Base-by-base conservation (phyloP, 129 eudicot species). In the Heracleum sosnowskyi region DNA sequence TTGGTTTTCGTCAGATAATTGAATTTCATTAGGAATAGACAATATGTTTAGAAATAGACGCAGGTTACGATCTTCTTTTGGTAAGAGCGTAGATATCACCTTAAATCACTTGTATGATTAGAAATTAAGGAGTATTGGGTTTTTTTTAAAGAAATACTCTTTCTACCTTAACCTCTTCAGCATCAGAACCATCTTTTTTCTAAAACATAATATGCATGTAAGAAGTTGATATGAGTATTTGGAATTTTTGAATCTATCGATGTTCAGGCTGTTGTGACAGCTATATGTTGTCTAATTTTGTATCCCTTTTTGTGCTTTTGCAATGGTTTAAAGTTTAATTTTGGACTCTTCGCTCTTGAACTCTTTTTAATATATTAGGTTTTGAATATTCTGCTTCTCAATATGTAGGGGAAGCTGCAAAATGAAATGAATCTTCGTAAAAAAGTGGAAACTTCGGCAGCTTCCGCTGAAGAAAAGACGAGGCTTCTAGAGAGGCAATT, bases 391-490 rank as follows among this genome's bases (percentile, higher is more conserved):
- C 15, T 66, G 62, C 34, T 11, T 72, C 57, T 26, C 76, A 70
- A 34, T 49, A 66, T 85, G 55, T 80, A 95, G 99, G 87, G 83
- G 41, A 95, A 92, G 85, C 87, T 86, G 28, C 85, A 81, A 76
- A 90, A 84, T 53, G 99, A 95, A 79, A 80, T 75, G 81, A 90
- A 88, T 79, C 90, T 90, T 80, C 97, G 90, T 69, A 87, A 86
- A 83, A 89, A 85, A 16, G 93, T 93, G 16, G 97, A 92, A 81
- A 82, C 95, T 57, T 82, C 78, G 78, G 86, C 92, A 31, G 82
- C 90, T 39, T 73, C 86, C 70, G 88, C 97, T 79, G 97, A 90
- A 90, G 96, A 90, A 86, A 96, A 89, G 83, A 89, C 86, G 57
- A 85, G 80, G 69, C 73, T 77, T 15, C 81, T 86, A 57, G 94